These are phyloP conservation scores for Aureobasidium sp. DNA, from an alignment of 2,329 filamentous ascomycete species.

Conservation along the genomic window DNA sequence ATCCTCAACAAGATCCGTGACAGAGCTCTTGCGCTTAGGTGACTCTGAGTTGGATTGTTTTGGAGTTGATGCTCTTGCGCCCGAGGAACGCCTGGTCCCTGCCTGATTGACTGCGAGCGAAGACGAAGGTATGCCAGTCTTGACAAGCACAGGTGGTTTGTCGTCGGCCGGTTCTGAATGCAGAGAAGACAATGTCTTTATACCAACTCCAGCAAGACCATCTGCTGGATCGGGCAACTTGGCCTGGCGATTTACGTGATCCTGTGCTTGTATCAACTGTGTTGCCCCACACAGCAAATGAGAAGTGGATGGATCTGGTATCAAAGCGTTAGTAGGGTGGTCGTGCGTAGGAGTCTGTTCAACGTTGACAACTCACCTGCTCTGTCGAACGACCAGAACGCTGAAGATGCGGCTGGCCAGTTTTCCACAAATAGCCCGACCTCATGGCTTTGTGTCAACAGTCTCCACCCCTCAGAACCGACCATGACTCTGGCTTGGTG, in stretches of 20 bases:
- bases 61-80: background rate
- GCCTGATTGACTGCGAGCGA: conserved; percentile 32
- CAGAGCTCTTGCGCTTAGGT: background rate
- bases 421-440: conserved; percentile 65
- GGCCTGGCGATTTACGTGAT: conserved; percentile 41
- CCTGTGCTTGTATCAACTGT: conserved; percentile 50
- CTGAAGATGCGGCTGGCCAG: conserved; percentile 56
- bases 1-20: background rate
- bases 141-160: background rate
- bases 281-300: conserved; percentile 52
- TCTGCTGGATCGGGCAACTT: conserved; percentile 24
- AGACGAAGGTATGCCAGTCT: conserved; percentile 35
- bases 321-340: conserved; percentile 10
- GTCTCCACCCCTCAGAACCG: conserved; percentile 55
- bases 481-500: conserved; percentile 54
- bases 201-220: conserved; percentile 27
- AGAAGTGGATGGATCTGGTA: conserved; percentile 16
- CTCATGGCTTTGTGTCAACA: conserved; percentile 66
- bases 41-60: conserved; percentile 4
- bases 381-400: conserved; percentile 59
- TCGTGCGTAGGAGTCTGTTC: conserved; percentile 17
- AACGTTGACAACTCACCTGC: conserved; percentile 18
- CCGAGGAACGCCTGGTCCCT: conserved; percentile 25
- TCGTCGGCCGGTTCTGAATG: conserved; percentile 12
- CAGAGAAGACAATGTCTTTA: conserved; percentile 23